Evolutionary conservation across 1,284 basidiomycete species (phyloP).

Genomic region (Irpex sp.): DNA sequence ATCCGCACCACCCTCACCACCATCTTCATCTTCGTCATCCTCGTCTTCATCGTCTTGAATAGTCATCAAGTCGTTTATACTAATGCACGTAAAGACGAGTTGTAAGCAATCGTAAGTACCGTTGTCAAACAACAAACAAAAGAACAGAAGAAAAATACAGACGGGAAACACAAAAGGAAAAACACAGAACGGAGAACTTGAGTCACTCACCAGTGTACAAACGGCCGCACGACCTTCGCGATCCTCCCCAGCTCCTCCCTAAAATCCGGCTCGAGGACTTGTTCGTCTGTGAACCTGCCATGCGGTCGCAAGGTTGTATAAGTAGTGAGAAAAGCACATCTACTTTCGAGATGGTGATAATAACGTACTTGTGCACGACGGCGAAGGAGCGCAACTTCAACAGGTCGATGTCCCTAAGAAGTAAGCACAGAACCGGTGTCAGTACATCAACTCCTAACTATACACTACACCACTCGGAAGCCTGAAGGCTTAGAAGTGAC

Average conservation of each 20-base stretch:
- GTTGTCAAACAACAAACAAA: no score
- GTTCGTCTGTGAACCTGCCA: slow-evolving; percentile 69
- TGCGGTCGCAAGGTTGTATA: not conserved
- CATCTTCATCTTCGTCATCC: no score
- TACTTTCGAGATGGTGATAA: no score
- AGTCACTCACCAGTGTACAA: slow-evolving; percentile 70
- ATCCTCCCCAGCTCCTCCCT: slow-evolving; percentile 57
- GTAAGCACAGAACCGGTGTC: no score
- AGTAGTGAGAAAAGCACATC: not conserved
- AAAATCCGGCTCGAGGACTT: slow-evolving; percentile 70
- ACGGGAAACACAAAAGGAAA: no score
- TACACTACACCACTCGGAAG: not conserved
- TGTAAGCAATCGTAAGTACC: no score
- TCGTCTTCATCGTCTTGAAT: no score
- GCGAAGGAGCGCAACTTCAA: slow-evolving; percentile 80
- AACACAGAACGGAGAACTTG: no score
- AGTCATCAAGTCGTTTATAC: no score
- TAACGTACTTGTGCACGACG: slow-evolving; percentile 60
- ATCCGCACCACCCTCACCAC: no score
- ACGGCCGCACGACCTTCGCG: slow-evolving; percentile 59
- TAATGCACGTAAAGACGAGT: no score
- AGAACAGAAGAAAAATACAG: no score
- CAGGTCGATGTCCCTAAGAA: slow-evolving; percentile 75
- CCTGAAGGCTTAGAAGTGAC: not conserved
- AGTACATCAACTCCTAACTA: not conserved